Evolutionary conservation across 179 eudicot genomes (phyloP).

Genomic region (Gypsophila paniculata): DNA sequence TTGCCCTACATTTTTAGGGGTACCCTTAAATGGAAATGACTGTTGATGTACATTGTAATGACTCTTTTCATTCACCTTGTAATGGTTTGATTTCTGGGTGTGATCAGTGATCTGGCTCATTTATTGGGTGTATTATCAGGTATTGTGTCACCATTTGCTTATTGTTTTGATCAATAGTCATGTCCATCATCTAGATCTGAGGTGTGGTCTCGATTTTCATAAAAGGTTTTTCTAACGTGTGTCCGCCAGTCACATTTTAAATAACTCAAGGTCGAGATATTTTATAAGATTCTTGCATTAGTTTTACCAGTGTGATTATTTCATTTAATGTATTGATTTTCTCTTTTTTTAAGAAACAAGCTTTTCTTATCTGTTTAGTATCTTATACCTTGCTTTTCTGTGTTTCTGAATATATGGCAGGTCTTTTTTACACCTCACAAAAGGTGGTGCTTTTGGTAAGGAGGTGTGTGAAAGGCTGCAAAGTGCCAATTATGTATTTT

Average conservation of each 20-base stretch:
- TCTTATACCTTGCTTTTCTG: slow-evolving; percentile 18
- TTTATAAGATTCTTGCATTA: too few relatives aligned
- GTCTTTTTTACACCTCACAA: slow-evolving; percentile 47
- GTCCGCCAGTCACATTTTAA: too few relatives aligned
- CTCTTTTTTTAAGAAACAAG: not conserved
- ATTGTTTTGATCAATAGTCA: slow-evolving; percentile 25
- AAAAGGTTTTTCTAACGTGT: too few relatives aligned
- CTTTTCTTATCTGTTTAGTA: slow-evolving; percentile 16
- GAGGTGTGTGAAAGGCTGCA: slow-evolving; percentile 10
- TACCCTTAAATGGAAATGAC: slow-evolving; percentile 27
- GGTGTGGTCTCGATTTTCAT: slow-evolving; percentile 16
- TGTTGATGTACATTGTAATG: slow-evolving; percentile 26
- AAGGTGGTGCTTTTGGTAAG: slow-evolving; percentile 20
- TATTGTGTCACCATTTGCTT: slow-evolving; percentile 32
- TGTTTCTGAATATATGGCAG: slow-evolving; percentile 43
- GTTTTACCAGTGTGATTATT: not conserved
- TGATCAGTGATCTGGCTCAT: slow-evolving; percentile 23
- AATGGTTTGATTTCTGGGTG: slow-evolving; percentile 26
- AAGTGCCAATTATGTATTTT: slow-evolving; percentile 18
- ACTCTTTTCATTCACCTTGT: slow-evolving; percentile 17
- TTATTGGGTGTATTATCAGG: slow-evolving; percentile 26
- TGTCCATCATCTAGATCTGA: slow-evolving; percentile 44
- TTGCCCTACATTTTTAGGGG: slow-evolving; percentile 9
- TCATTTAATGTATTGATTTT: slow-evolving; percentile 1
- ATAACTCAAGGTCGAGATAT: too few relatives aligned